Conservation (phyloP, 768 basidiomycete species). For the Crepidotus variabilis region DNA sequence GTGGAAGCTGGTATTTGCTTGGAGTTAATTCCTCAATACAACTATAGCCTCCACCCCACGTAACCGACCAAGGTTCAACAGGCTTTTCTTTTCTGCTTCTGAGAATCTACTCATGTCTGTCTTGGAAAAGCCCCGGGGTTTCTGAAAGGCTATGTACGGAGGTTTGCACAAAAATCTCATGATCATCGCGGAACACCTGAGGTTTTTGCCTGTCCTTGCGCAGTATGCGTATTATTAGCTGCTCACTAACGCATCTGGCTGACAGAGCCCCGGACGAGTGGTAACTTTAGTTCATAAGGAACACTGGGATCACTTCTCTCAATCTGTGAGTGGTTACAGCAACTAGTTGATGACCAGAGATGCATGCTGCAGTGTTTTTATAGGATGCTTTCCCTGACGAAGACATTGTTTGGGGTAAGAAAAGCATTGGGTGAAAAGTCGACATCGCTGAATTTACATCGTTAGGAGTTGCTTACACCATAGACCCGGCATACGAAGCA, state of each 20-base stretch:
- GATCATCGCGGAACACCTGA: constrained; percentile 92
- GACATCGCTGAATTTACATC: too few relatives aligned
- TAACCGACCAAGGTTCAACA: constrained; percentile 55
- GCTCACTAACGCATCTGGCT: neutral
- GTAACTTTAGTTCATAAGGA: constrained; percentile 87
- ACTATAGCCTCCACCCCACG: constrained; percentile 77
- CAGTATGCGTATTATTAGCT: neutral
- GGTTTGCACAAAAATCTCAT: constrained; percentile 89
- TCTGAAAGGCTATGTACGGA: constrained; percentile 84
- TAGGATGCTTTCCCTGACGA: constrained; percentile 70
- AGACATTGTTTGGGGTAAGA: constrained; percentile 81
- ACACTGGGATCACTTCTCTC: constrained; percentile 80
- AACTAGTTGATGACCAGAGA: too few relatives aligned
- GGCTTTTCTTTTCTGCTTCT: neutral
- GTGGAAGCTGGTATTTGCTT: neutral
- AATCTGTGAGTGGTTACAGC: constrained; percentile 46
- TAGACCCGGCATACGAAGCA: constrained; percentile 68
- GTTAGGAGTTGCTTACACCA: constrained; percentile 87
- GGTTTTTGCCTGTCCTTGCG: constrained; percentile 33
- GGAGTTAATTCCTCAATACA: neutral
- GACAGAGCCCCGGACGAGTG: constrained; percentile 78
- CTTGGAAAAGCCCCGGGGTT: constrained; percentile 62
- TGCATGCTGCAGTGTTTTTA: neutral
- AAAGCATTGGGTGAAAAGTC: too few relatives aligned
- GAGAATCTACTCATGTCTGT: too few relatives aligned